Evolutionary conservation across 176 grass and related monocot genomes (phyloP), one percentile per base, ranked within the genome.

Genomic region (Avena sativa): DNA sequence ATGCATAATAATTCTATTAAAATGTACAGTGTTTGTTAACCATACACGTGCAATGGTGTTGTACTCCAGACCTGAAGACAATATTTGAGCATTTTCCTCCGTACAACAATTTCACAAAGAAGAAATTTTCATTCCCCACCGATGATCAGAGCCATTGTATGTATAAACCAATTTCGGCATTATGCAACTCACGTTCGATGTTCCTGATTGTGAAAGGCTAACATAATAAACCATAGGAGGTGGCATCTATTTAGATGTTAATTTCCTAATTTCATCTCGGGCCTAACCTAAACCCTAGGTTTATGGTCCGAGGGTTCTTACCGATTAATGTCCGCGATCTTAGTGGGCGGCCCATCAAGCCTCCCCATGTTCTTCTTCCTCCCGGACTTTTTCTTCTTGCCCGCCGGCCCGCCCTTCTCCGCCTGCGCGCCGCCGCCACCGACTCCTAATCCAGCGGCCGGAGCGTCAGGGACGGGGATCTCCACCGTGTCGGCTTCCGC

Each of bases 271-370:
- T 56, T 56, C 61, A 17, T 21, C 8, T 53, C 26, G 21, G 16
- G 5, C 26, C 40, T n/a, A 55, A 79, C 74, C 86, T 47, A 87
- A 87, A 84, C 81, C 80, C 89, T 87, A 91, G 47, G 49, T 38
- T 15, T 28, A 25, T 32, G 26, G 47, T 4, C 26, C 65, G 67
- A 84, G 50, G 85, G 64, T n/a, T 74, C 38, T 88, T 86, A 92
- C 93, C 83, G 55, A 72, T 94, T 98, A 57, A 98, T 93, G 83
- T 92, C 91, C 11, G 86, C 86, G 67, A 95, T 92, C 62, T 79
- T 95, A 78, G 93, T 95, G 78, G 93, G 86, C 14, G 88, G 43
- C 15, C 85, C 88, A 55, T 84, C 83, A 2, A 56, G 69, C 85
- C 51, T 91, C 60, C 69, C 79, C 74, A 57, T 87, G 50, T 84